Evolutionary conservation across 2,329 filamentous ascomycete species (phyloP), one percentile per base, ranked within the genome.

Genomic region (Colletotrichum scovillei): DNA sequence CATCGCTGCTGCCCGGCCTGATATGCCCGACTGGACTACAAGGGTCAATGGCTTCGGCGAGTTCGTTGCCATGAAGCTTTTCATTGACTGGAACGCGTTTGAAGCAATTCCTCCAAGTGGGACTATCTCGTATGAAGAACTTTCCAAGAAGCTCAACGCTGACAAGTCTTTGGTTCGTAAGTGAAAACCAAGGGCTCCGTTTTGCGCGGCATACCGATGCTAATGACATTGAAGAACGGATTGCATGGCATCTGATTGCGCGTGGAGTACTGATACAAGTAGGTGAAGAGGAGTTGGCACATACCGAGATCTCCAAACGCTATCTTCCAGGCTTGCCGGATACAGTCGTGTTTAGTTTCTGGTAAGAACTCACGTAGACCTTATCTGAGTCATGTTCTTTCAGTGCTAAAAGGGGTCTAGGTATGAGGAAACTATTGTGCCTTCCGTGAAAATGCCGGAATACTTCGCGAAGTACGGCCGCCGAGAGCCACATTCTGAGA

Each of bases 401-500:
- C 6, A n/a, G 12, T n/a, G 16, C 22, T 32, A 26, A 11, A 57
- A 3, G 8, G 4, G 14, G 4, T 8, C 7, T 22, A 81, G 79
- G 5, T 80, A 78, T 59, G 79, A 81, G 42, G 75, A 72, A 32
- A 74, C 77, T 6, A 62, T 80, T 19, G 49, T 70, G 5, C 38
- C 77, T 11, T 71, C 77, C 24, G 30, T 75, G 11, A 73, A 75
- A 62, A 75, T 81, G 60, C 79, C 81, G 0, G 71, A 76, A 2
- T 83, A 81, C 71, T 83, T 83, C 57, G 75, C 77, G 4, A 62
- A 76, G 24, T 80, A 79, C 63, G 81, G 80, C 42, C 76, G 76
- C 38, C 75, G 75, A 24, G 80, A 83, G 58, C 82, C 82, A 1
- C 67, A 65, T 8, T 76, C 75, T 5, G 75, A 76, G 7, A 70